Conservation (phyloP, 2,329 filamentous ascomycete genomes). For the Fusarium sp. region DNA sequence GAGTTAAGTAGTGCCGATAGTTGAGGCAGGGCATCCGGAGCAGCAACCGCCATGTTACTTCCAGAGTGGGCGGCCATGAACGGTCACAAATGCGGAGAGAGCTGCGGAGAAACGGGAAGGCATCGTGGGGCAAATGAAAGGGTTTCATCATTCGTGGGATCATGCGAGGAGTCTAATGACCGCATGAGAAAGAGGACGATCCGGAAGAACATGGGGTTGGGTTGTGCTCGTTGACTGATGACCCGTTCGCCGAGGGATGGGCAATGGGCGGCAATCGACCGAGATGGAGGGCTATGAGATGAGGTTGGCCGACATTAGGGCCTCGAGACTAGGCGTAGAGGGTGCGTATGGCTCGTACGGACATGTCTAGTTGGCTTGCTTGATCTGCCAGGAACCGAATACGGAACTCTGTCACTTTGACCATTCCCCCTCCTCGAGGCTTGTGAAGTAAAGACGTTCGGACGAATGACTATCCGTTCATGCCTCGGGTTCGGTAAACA, state of each 20-base stretch:
- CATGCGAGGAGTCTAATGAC: conserved; percentile 33
- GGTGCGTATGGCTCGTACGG: conserved; percentile 3
- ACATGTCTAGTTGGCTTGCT: conserved; percentile 14
- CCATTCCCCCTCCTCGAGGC: background rate
- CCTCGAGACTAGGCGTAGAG: conserved; percentile 19
- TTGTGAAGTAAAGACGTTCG: background rate
- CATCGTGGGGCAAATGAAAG: conserved; percentile 35
- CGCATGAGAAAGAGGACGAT: conserved; percentile 32
- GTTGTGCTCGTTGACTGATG: conserved; percentile 8
- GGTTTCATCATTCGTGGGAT: conserved; percentile 36
- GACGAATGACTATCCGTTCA: background rate
- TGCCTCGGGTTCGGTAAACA: background rate
- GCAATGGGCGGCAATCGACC: conserved; percentile 25
- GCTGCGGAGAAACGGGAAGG: conserved; percentile 29
- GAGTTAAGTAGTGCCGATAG: conserved; percentile 37
- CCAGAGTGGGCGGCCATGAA: conserved; percentile 19
- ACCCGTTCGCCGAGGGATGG: conserved; percentile 24
- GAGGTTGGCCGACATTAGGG: conserved; percentile 34
- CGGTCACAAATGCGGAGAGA: conserved; percentile 33
- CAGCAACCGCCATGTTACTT: conserved; percentile 30
- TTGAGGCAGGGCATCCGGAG: conserved; percentile 30
- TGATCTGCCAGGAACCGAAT: conserved; percentile 6
- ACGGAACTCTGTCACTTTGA: background rate
- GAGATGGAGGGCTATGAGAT: conserved; percentile 23
- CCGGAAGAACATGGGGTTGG: conserved; percentile 30